Conservation (phyloP, 768 basidiomycete species). For the Tephrocybe sp. region DNA sequence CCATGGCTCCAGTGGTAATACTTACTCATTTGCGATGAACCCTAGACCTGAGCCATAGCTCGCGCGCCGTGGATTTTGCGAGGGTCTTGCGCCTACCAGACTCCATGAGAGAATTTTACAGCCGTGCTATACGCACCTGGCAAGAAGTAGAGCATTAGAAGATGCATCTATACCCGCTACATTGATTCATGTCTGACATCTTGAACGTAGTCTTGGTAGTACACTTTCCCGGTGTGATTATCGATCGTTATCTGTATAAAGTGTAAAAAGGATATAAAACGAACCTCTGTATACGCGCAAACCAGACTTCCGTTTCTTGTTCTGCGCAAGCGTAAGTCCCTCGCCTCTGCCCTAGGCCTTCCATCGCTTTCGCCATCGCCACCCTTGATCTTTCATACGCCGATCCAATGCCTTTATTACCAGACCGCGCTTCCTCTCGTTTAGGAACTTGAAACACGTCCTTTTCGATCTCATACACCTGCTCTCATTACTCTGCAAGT, state of each 20-base stretch:
- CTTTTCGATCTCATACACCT: too few relatives aligned
- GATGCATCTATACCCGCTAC: not conserved
- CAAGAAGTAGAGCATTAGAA: slow-evolving; percentile 6
- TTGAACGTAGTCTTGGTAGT: not conserved
- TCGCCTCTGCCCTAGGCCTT: slow-evolving; percentile 1
- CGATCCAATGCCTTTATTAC: not conserved
- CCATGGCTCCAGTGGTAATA: too few relatives aligned
- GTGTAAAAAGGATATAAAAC: not conserved
- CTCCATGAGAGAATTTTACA: too few relatives aligned
- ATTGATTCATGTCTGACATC: not conserved
- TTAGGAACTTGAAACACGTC: too few relatives aligned
- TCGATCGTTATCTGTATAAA: too few relatives aligned
- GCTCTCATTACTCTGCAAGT: too few relatives aligned
- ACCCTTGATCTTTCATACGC: not conserved
- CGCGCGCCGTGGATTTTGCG: too few relatives aligned
- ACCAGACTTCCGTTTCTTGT: not conserved
- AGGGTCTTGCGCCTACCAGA: too few relatives aligned
- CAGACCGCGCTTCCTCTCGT: not conserved
- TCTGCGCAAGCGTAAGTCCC: not conserved
- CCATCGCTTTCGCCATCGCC: not conserved
- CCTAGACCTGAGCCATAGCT: too few relatives aligned
- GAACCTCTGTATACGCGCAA: not conserved
- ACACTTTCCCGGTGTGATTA: not conserved
- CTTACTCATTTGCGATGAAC: too few relatives aligned
- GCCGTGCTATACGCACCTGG: not conserved